Percentiles rank a stretch among this genome's conserved stretches.
Conservation (phyloP, 2,329 filamentous ascomycete species). For the Cladosporium austrohemisphaericum region DNA sequence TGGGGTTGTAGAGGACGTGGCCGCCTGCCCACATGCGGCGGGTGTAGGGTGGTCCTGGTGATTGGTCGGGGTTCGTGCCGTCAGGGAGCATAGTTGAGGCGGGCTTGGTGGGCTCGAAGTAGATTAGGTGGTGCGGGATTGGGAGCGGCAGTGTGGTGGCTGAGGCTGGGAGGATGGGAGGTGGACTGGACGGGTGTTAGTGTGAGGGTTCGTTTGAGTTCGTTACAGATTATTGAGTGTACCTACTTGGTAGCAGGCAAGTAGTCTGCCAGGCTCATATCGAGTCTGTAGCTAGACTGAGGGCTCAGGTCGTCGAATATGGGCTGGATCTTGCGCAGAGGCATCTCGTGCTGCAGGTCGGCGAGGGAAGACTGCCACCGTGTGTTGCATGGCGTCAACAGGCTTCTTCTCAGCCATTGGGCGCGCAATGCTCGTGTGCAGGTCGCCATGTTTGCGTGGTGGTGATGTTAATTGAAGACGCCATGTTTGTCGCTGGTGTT, state of each 20-base stretch:
- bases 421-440: slow-evolving; percentile 19
- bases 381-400: slow-evolving; percentile 12
- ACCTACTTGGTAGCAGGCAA: slow-evolving; percentile 37
- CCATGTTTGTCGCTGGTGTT: no score
- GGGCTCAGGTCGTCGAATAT: slow-evolving; percentile 58
- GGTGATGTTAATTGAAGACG: background rate
- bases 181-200: slow-evolving; percentile 23
- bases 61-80: slow-evolving; percentile 78
- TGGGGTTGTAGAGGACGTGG: slow-evolving; percentile 53
- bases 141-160: slow-evolving; percentile 43
- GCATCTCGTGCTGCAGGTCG: slow-evolving; percentile 43
- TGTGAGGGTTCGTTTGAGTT: slow-evolving; percentile 20
- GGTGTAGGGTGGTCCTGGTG: slow-evolving; percentile 66
- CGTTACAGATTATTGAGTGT: slow-evolving; percentile 3
- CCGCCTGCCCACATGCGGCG: slow-evolving; percentile 90
- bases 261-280: slow-evolving; percentile 57
- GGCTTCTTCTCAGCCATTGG: slow-evolving; percentile 20
- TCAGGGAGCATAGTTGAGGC: slow-evolving; percentile 66
- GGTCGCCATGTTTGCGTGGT: slow-evolving; percentile 16
- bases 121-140: slow-evolving; percentile 75
- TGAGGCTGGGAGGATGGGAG: slow-evolving; percentile 32
- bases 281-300: slow-evolving; percentile 62
- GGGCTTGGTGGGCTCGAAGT: slow-evolving; percentile 71
- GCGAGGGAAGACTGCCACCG: slow-evolving; percentile 36
- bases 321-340: slow-evolving; percentile 46